Base-by-base conservation (phyloP, 1,139 yeast species). In the Protomyces lactucae-debilis region DNA sequence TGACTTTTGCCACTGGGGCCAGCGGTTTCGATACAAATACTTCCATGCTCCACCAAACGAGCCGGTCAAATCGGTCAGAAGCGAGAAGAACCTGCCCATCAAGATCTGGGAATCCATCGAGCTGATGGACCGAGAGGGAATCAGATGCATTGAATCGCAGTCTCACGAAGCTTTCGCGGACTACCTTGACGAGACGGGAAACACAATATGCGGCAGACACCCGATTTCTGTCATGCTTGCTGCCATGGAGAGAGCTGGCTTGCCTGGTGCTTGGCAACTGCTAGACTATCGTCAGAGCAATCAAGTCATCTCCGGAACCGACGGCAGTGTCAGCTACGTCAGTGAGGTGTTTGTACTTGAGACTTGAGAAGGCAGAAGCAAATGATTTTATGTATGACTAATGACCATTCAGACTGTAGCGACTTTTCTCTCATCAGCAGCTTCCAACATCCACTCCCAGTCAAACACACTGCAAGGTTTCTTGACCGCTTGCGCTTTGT, bases 121-220 rank as follows among this genome's bases (percentile, higher is more conserved):
- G 72, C 73, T 75, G 35, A 74, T 92, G 68, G 97, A 92, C 73
- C 80, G 78, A 55, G 71, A 76, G 45, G 97, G 88, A 0, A 88
- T 91, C 91, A 70, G 73, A 3, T 57, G 67, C 12, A 67, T 71
- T 3, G 66, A 40, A 14, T 72, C 74, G 10, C 78, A 87, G 3
- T 85, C 89, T 0, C 81, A 83, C 65, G 71, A 72, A 0, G 75
- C 75, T n/a, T 93, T 96, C 90, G 80, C 79, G 57, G 73, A 79
- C 32, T 93, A 93, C 72, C 82, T 93, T 9, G 76, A 76, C 2
- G 69, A 70, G 1, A 88, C 98, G 0, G 90, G 87, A 0, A 92
- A 93, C 74, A 95, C 99, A 0, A 88, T 93, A 28, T 95, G 99
- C 74, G 99, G 99, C 0, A 88, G 92, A 67, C 86, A 83, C 68